Conservation (phyloP, 441 rosid species). For the Raphanus hybrid region DNA sequence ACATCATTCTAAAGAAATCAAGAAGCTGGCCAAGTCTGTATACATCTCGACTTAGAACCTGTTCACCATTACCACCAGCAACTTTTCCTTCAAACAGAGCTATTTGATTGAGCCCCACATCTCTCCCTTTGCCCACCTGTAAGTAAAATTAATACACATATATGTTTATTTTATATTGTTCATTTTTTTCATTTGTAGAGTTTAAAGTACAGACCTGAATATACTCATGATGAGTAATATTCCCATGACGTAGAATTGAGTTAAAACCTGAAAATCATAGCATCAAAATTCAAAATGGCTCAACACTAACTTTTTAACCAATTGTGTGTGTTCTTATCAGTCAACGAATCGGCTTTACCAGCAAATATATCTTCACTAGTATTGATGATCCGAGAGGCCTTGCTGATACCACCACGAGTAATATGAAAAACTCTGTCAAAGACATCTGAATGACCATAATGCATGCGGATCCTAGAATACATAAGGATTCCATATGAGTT, state of each 20-base stretch:
- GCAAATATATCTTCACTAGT: conserved; percentile 97
- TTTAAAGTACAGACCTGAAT: conserved; percentile 34
- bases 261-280: conserved; percentile 68
- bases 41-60: conserved; percentile 85
- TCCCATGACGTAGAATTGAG: conserved; percentile 91
- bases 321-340: conserved; percentile 10
- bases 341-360: conserved; percentile 45
- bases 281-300: not conserved
- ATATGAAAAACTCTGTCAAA: conserved; percentile 91
- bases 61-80: conserved; percentile 96
- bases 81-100: conserved; percentile 97
- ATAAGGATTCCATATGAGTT: not conserved
- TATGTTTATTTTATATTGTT: not conserved
- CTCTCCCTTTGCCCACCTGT: conserved; percentile 99
- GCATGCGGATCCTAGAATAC: conserved; percentile 77
- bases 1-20: conserved; percentile 96
- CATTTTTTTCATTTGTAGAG: not conserved
- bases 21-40: conserved; percentile 95
- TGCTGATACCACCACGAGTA: conserved; percentile 96
- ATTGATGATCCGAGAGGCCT: conserved; percentile 93
- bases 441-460: conserved; percentile 97
- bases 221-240: conserved; percentile 95
- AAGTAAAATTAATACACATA: conserved; percentile 34
- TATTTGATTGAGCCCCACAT: conserved; percentile 99
- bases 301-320: not conserved